Evolutionary conservation across 371 early-diverging fungal genomes (phyloP).

Genomic region (Circinella umbellata): DNA sequence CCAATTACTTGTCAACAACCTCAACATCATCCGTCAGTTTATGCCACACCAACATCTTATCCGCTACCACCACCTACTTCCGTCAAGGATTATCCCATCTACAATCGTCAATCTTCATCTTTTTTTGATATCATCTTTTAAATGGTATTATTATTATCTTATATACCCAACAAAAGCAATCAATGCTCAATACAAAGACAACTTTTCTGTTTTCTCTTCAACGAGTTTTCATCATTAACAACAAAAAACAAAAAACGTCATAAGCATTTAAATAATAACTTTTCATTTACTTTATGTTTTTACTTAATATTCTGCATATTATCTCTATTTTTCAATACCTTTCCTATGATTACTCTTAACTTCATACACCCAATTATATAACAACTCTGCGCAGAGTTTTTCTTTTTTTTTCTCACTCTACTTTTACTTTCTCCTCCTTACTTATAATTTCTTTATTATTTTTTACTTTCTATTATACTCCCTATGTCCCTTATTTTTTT

Average conservation of each 20-base stretch:
- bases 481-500: conserved; percentile 4
- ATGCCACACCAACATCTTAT: neutral
- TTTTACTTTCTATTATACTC: conserved; percentile 10
- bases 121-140: conserved; percentile 16
- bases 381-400: conserved; percentile 8
- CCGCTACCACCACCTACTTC: neutral
- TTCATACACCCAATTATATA: too few species aligned
- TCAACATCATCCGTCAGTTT: conserved; percentile 3
- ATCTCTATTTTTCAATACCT: too few species aligned
- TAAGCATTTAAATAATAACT: too few species aligned
- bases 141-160: neutral
- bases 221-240: neutral
- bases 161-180: neutral
- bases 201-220: conserved; percentile 30
- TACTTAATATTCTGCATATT: too few species aligned
- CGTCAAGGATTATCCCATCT: neutral
- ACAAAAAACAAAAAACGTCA: too few species aligned
- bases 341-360: too few species aligned
- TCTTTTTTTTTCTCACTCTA: neutral
- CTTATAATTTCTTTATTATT: conserved; percentile 3
- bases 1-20: conserved; percentile 4
- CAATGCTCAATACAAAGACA: conserved; percentile 27
- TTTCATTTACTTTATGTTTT: too few species aligned
- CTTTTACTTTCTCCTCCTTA: neutral
- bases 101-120: conserved; percentile 5